Evolutionary conservation across 192 early-diverging fungal genomes (phyloP), one percentile per base, ranked within the genome.

Genomic region (Pilaira anomala): DNA sequence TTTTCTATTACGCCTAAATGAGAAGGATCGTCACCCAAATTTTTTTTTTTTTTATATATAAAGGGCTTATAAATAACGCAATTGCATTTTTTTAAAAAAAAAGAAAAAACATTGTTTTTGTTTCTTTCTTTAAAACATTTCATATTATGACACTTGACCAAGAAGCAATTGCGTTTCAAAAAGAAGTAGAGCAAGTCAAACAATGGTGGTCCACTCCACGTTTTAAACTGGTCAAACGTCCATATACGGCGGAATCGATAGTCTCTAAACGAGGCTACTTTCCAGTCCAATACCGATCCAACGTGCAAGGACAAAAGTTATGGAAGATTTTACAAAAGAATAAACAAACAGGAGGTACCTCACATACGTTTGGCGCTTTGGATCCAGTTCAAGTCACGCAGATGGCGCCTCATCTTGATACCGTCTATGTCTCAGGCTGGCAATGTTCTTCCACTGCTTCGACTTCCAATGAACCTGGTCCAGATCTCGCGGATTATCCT

Each of bases 401-500:
- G 79, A 98, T 98, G 96, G 93, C 89, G 41, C 93, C 94, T 74
- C 94, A 94, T 81, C 80, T 98, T 54, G 93, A 97, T 66, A 95
- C 95, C 22, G 90, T 97, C 60, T 97, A 97, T 74, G 96, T 98
- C 19, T 96, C 93, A 11, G 94, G 96, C 18, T 97, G 96, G 96
- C 96, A 98, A 74, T 97, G 89, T 62, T 96, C 94, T 33, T 95
- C 95, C 58, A 97, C 93, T 29, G 95, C 95, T 54, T 93, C 91
- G 41, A 83, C 87, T 70, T 89, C 90, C 58, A 97, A 97, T 80
- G 95, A 97, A 80, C 95, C 94, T 60, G 95, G 94, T 33, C 94
- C 94, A 8, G 96, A 98, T 87, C 88, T 98, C 60, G 96, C 94
- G 58, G 96, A 98, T 81, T 98, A 96, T 79, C 95, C 94, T 58